These are phyloP conservation scores for Plasmodium vivax DNA, from an alignment of 169 alveolate species.

Conservation along the genomic window DNA sequence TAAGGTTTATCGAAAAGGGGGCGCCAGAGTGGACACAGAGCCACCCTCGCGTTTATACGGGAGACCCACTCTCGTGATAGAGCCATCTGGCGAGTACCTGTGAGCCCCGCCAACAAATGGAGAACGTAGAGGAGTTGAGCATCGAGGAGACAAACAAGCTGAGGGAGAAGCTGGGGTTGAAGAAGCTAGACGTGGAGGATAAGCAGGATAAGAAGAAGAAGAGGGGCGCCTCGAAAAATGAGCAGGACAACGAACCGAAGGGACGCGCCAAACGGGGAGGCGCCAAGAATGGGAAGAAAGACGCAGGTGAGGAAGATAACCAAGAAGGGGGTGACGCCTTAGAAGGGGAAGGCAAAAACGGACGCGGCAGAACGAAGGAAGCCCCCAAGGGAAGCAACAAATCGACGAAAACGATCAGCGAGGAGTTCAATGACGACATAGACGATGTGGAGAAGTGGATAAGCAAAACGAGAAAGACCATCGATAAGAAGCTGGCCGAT, in stretches of 20 bases:
- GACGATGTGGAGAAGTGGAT: slow-evolving; percentile 62
- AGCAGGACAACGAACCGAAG: not conserved
- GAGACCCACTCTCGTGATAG: not conserved
- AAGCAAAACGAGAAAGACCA: slow-evolving; percentile 48
- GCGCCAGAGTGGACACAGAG: not conserved
- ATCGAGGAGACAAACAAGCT: slow-evolving; percentile 69
- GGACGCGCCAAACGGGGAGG: not conserved
- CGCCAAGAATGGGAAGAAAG: not conserved
- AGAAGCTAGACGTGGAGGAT: slow-evolving; percentile 25
- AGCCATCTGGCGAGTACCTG: not conserved
- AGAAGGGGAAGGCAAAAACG: not conserved
- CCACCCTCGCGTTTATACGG: not conserved
- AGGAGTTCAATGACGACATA: slow-evolving; percentile 44
- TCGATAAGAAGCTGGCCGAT: slow-evolving; percentile 19
- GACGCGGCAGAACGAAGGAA: not conserved
- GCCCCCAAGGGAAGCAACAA: not conserved
- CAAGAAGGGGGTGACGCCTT: not conserved
- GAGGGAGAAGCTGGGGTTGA: slow-evolving; percentile 72
- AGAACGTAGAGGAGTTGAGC: slow-evolving; percentile 34
- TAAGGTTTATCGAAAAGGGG: not conserved
- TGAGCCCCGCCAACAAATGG: slow-evolving; percentile 3
- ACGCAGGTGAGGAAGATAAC: not conserved
- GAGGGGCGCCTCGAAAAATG: not conserved
- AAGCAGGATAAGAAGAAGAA: not conserved
- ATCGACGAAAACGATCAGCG: slow-evolving; percentile 19